Evolutionary conservation across 257 asterid species (phyloP).

Genomic region (Lithospermum erythrorhizon): DNA sequence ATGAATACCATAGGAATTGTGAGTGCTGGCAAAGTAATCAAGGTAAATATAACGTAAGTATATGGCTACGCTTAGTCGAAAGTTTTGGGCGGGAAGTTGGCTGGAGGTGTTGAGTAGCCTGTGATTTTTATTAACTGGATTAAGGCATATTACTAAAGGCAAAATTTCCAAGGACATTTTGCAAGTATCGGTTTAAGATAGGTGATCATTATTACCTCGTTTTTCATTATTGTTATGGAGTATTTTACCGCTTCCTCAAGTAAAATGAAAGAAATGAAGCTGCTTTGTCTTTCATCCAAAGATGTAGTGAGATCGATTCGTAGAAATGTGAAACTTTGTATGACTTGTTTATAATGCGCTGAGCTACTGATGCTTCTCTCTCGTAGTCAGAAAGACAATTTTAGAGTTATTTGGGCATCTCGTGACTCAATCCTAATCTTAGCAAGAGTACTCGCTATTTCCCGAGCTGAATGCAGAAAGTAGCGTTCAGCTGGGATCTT

Average conservation of each 20-base stretch:
- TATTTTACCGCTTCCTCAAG: not conserved
- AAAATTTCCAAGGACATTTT: too few species aligned
- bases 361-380: not conserved
- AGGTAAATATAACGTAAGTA: too few species aligned
- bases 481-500: not conserved
- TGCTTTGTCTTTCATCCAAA: not conserved
- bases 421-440: not conserved
- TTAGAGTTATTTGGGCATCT: not conserved
- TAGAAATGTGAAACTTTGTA: not conserved
- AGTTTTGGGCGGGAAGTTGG: too few species aligned
- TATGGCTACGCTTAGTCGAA: too few species aligned
- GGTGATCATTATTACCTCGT: not conserved
- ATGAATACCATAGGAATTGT: too few species aligned
- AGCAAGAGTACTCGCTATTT: not conserved
- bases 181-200: not conserved
- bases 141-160: not conserved
- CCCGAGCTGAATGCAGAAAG: not conserved
- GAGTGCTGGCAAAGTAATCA: too few species aligned
- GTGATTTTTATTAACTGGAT: not conserved
- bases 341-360: not conserved
- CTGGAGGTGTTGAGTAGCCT: too few species aligned
- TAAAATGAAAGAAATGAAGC: too few species aligned
- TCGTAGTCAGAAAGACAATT: not conserved
- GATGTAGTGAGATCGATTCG: not conserved
- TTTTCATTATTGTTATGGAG: not conserved